Evolutionary conservation across 108 stramenopile genomes (phyloP), one percentile per base, ranked within the genome.

Genomic region (Cyclostephanos invisitatus): DNA sequence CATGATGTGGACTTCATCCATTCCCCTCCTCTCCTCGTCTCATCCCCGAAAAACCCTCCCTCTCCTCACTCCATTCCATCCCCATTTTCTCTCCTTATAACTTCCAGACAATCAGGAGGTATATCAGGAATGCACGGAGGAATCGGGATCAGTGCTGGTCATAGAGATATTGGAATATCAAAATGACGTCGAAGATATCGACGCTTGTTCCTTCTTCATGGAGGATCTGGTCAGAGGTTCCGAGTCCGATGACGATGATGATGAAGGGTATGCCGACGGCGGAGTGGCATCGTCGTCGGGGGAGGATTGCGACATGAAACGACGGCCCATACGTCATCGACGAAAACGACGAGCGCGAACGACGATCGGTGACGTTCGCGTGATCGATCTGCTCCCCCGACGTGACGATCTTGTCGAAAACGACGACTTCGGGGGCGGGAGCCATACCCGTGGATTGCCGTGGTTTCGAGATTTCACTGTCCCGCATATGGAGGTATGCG

Each of bases 91-190:
- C 48, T 44, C 32, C 51, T 37, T 53, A n/a, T 38, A n/a, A n/a
- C 18, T 32, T 47, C 54, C 47, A 76, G 78, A 89, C 64, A 82
- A 90, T 59, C 91, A 93, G 79, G 91, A 93, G 77, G 87, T 87
- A 18, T 89, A 75, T 50, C 84, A 88, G 63, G 87, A 86, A 14
- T 78, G 72, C 59, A 74, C 65, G 3, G 75, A 77, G 28, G 69
- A 65, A 49, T 62, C 77, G 18, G 85, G 82, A 15, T 69, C 56
- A 10, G 60, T 86, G 20, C n/a, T 90, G 14, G 83, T 93, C 5
- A 40, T 93, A 24, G 91, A 93, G 77, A 82, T 90, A 14, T 64
- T 93, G 9, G 84, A 89, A 50, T 46, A 73, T 25, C 85, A 90
- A 68, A 38, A 24, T 15, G 58, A 75, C 0, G 57, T 87, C 0